Conservation (phyloP, 1,284 basidiomycete species). For the Melampsora abietis-canadensis region DNA sequence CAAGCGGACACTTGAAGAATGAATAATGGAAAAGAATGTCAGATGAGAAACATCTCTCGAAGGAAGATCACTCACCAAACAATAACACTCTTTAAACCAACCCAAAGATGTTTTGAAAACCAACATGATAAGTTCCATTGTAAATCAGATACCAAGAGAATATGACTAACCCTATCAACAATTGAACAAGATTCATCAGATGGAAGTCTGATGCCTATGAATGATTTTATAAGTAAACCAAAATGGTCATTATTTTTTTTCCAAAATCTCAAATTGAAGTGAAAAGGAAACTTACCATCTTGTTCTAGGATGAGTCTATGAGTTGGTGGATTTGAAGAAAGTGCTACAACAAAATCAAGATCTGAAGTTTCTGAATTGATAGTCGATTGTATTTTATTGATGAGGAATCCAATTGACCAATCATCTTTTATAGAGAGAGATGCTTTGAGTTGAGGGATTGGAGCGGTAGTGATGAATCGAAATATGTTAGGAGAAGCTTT, state of each 20-base stretch:
- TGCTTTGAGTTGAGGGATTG: slow-evolving; percentile 7
- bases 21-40: neutral
- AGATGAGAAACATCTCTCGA: neutral
- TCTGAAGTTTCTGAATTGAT: slow-evolving; percentile 4
- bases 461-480: slow-evolving; percentile 19
- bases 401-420: neutral
- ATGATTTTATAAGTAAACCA: too few relatives aligned
- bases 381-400: slow-evolving; percentile 6
- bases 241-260: too few relatives aligned
- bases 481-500: neutral
- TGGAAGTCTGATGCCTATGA: slow-evolving; percentile 8
- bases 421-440: neutral
- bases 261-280: neutral
- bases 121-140: neutral
- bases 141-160: neutral
- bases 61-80: neutral
- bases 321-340: neutral
- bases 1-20: neutral
- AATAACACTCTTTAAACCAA: neutral
- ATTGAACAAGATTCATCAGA: slow-evolving; percentile 5
- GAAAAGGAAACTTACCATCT: slow-evolving; percentile 16
- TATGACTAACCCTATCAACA: neutral
- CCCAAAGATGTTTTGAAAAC: neutral
- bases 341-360: neutral
- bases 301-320: slow-evolving; percentile 21